phyloP scores from a whole-genome alignment of 2,329 filamentous ascomycete genomes.

The Malbranchea cinnamomea region DNA sequence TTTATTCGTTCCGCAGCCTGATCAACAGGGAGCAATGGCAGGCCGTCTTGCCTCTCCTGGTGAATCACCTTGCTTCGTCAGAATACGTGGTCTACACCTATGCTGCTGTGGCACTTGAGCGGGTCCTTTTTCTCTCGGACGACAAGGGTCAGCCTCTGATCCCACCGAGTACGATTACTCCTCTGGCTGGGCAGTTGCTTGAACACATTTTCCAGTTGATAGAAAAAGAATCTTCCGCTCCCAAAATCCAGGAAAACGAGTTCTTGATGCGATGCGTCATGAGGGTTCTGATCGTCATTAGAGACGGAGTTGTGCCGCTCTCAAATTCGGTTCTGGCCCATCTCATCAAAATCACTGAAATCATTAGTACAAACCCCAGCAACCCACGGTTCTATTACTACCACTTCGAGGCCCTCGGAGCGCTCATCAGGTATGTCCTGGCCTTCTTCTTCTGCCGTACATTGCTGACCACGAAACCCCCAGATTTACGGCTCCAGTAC shows the following conservation, averaged over 20 bases:
- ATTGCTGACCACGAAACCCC: slow-evolving; percentile 9
- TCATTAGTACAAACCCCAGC: slow-evolving; percentile 88
- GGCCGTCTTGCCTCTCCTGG: slow-evolving; percentile 72
- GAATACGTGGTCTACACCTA: slow-evolving; percentile 98
- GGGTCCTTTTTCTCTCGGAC: slow-evolving; percentile 71
- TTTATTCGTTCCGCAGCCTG: slow-evolving; percentile 93
- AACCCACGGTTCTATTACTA: slow-evolving; percentile 98
- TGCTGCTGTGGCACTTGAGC: slow-evolving; percentile 89
- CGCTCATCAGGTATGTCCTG: slow-evolving; percentile 53
- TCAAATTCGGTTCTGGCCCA: slow-evolving; percentile 68
- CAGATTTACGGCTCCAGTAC: slow-evolving; percentile 50
- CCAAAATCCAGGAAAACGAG: slow-evolving; percentile 97
- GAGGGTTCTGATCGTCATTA: slow-evolving; percentile 89
- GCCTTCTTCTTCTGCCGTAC: neutral
- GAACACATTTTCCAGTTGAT: slow-evolving; percentile 85
- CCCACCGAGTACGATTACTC: slow-evolving; percentile 59
- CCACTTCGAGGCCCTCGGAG: slow-evolving; percentile 88
- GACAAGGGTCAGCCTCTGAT: slow-evolving; percentile 65
- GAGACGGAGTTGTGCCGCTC: slow-evolving; percentile 60
- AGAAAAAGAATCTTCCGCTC: slow-evolving; percentile 65
- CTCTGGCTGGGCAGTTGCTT: slow-evolving; percentile 71
- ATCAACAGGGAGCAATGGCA: slow-evolving; percentile 86
- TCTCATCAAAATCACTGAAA: slow-evolving; percentile 74
- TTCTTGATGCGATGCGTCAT: slow-evolving; percentile 98
- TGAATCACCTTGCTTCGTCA: slow-evolving; percentile 74